Evolutionary conservation across 345 rosid genomes (phyloP).

Genomic region (Conringia planisiliqua): DNA sequence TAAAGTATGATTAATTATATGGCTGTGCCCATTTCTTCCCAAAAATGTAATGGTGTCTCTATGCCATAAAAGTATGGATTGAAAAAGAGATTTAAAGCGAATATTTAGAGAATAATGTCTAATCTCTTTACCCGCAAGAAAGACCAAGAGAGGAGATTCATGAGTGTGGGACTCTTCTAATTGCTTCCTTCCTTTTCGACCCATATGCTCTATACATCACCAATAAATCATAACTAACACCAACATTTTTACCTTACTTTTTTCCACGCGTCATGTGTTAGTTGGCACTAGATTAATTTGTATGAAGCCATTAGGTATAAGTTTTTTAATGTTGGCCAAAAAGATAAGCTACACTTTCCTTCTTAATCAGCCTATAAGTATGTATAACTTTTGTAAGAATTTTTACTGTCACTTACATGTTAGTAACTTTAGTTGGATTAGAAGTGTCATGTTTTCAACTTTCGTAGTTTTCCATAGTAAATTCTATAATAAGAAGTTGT

Average conservation of each 20-base stretch:
- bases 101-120: conserved; percentile 10
- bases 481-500: neutral
- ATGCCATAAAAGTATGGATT: neutral
- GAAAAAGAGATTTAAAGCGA: conserved; percentile 3
- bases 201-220: neutral
- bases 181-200: neutral
- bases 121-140: conserved; percentile 24
- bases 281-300: neutral
- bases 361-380: neutral
- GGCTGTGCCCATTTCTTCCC: neutral
- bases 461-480: neutral
- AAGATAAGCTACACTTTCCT: neutral
- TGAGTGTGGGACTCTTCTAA: conserved; percentile 33
- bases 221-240: conserved; percentile 19
- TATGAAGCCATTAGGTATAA: conserved; percentile 12
- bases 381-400: neutral
- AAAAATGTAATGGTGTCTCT: neutral
- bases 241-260: conserved; percentile 19
- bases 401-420: neutral
- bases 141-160: conserved; percentile 21
- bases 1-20: neutral
- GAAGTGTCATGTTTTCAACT: neutral
- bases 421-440: neutral
- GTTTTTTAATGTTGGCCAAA: neutral
- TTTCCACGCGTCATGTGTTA: conserved; percentile 7